phyloP scores from a whole-genome alignment of 768 basidiomycete species.

The Agrocybe chaxingu region DNA sequence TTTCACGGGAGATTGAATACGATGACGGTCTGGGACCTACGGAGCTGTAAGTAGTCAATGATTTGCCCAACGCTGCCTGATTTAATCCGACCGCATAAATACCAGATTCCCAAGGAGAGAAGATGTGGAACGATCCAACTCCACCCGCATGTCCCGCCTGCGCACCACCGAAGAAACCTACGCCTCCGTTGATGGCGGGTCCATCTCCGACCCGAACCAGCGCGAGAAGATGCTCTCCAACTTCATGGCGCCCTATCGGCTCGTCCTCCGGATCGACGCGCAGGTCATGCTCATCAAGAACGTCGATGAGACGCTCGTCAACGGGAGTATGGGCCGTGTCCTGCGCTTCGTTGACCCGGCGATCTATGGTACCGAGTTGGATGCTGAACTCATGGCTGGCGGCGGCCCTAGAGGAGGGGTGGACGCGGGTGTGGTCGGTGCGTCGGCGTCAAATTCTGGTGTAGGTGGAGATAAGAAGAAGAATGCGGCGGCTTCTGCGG shows the following conservation, averaged over 20 bases:
- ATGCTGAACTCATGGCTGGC: conserved; percentile 21
- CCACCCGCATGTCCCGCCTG: conserved; percentile 60
- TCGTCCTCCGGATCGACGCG: conserved; percentile 74
- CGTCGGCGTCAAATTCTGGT: conserved; percentile 17
- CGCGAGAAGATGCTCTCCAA: conserved; percentile 80
- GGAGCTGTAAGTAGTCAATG: conserved; percentile 62
- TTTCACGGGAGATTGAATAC: conserved; percentile 72
- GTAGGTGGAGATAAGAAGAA: conserved; percentile 18
- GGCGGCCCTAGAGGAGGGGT: conserved; percentile 4
- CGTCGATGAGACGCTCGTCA: conserved; percentile 84
- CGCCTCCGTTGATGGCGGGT: conserved; percentile 62
- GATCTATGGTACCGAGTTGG: conserved; percentile 39
- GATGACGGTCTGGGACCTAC: conserved; percentile 85
- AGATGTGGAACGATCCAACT: conserved; percentile 88
- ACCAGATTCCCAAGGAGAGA: conserved; percentile 85
- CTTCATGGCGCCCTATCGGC: conserved; percentile 78
- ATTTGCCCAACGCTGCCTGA: too few relatives aligned
- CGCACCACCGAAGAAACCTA: conserved; percentile 51
- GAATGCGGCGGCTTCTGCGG: conserved; percentile 21
- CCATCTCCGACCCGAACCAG: conserved; percentile 46
- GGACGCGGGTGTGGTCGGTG: conserved; percentile 22
- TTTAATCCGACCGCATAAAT: neutral
- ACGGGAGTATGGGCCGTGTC: conserved; percentile 90
- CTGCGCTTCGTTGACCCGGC: conserved; percentile 64
- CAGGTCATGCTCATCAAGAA: conserved; percentile 99